Base-by-base conservation (phyloP, 495 filamentous ascomycete species). In the Podospora pseudopauciseta region DNA sequence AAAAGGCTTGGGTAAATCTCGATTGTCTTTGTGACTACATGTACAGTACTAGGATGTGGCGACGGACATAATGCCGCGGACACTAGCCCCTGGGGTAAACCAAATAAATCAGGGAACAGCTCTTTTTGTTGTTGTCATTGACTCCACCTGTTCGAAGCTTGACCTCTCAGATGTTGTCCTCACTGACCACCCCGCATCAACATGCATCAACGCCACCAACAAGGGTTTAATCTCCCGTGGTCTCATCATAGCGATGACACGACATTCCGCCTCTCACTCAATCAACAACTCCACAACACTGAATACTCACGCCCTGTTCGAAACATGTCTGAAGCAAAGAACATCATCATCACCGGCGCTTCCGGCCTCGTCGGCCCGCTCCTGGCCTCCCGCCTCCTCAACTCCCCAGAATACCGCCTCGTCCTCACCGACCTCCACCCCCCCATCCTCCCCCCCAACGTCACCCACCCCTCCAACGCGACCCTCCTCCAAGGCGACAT, bases 271-370 rank as follows among this genome's bases (percentile, higher is more conserved):
- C 39, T 49, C 15, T 49, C 39, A 18, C 39, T 49, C 39, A 11
- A 16, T 16, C 39, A 49, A 49, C 5, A 49, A 49, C 9, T 11
- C 2, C 39, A 11, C 39, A 49, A 5, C 39, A 49, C 9, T 49
- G 39, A 49, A 16, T 6, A 32, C 30, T 32, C 39, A 13, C 2
- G 13, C 5, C 9, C 39, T 11, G 15, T 11, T 13, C 39, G 23
- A 18, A 49, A 2, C 7, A 49, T 49, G 39, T 13, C 39, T 49
- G 9, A 49, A 49, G 39, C 13, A 78, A 82, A 67, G 77, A 85
- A 71, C 78, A 88, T 91, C 74, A 84, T 92, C 77, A 88, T 92
- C 74, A 91, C 89, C 34, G 90, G 90, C 57, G 90, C 89, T 32
- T 87, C 84, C 34, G 90, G 90, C 44, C 90, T 91, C 69, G 83